Conservation (phyloP, 768 basidiomycete species). For the Suillus americanus region DNA sequence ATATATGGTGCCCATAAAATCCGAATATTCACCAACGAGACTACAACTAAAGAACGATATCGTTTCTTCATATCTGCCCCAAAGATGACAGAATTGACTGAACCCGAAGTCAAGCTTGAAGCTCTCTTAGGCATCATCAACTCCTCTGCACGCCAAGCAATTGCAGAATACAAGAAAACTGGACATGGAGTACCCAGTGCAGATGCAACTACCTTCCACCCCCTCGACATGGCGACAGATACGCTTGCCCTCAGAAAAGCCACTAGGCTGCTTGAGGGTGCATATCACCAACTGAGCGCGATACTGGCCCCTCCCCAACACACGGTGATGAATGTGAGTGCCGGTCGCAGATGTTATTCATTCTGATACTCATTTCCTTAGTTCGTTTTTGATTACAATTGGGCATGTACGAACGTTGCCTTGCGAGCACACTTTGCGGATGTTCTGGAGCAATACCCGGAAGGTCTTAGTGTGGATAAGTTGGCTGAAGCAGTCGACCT, state of each 20-base stretch:
- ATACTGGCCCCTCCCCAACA: slow-evolving; percentile 28
- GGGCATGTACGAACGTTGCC: slow-evolving; percentile 25
- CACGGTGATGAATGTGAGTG: slow-evolving; percentile 26
- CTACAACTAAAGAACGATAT: too few species aligned
- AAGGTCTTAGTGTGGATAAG: slow-evolving; percentile 27
- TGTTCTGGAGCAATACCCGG: slow-evolving; percentile 20
- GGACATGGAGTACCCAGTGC: slow-evolving; percentile 24
- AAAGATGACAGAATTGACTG: too few species aligned
- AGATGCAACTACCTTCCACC: slow-evolving; percentile 21
- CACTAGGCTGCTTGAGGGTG: slow-evolving; percentile 24
- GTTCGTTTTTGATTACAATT: slow-evolving; percentile 24
- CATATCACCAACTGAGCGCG: slow-evolving; percentile 27
- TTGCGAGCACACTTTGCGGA: slow-evolving; percentile 27
- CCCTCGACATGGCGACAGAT: slow-evolving; percentile 16
- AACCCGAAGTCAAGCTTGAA: not conserved
- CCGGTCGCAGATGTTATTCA: not conserved
- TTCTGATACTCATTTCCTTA: not conserved
- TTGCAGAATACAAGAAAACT: slow-evolving; percentile 25
- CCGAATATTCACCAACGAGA: too few species aligned
- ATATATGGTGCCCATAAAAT: too few species aligned
- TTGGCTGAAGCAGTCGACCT: slow-evolving; percentile 22
- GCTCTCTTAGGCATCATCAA: not conserved
- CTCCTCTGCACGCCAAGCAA: slow-evolving; percentile 10
- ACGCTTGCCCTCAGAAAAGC: not conserved
- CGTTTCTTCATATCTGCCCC: too few species aligned